Conservation (phyloP, 2,329 filamentous ascomycete genomes). For the Aspergillus awamori region DNA sequence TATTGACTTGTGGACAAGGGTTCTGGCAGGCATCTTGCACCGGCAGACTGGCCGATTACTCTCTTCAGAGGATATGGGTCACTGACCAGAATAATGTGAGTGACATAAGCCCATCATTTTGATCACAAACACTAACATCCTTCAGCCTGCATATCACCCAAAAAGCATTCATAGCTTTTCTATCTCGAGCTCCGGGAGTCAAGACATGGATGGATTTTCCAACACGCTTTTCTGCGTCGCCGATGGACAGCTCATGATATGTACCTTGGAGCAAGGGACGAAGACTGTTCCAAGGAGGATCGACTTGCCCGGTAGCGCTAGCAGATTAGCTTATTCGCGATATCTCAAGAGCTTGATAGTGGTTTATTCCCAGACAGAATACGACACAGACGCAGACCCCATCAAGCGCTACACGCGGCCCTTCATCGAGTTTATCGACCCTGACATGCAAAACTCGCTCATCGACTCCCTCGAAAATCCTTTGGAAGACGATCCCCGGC, state of each 20-base stretch:
- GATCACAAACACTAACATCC: constrained; percentile 17
- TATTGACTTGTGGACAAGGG: constrained; percentile 41
- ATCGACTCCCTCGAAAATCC: constrained; percentile 11
- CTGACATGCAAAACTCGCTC: constrained; percentile 34
- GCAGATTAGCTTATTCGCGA: constrained; percentile 49
- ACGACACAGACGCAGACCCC: constrained; percentile 30
- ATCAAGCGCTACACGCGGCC: constrained; percentile 38
- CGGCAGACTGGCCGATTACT: constrained; percentile 29
- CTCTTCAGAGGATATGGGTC: constrained; percentile 43
- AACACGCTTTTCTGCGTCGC: constrained; percentile 53
- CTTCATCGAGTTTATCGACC: constrained; percentile 44
- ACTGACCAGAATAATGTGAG: constrained; percentile 48
- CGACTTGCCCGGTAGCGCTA: constrained; percentile 45
- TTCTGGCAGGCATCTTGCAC: constrained; percentile 43
- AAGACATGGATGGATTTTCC: constrained; percentile 32
- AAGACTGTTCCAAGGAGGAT: constrained; percentile 47
- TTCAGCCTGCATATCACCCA: constrained; percentile 43
- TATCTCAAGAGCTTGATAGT: constrained; percentile 53
- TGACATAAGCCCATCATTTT: background rate
- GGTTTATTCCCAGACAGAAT: constrained; percentile 43
- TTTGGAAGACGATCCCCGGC: constrained; percentile 13
- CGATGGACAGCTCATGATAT: constrained; percentile 51
- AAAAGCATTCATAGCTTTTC: constrained; percentile 38
- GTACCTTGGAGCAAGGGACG: constrained; percentile 48
- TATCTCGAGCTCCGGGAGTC: constrained; percentile 34